These are phyloP conservation scores for Globisporangium canariense DNA, from an alignment of 352 stramenopile species.

Conservation along the genomic window DNA sequence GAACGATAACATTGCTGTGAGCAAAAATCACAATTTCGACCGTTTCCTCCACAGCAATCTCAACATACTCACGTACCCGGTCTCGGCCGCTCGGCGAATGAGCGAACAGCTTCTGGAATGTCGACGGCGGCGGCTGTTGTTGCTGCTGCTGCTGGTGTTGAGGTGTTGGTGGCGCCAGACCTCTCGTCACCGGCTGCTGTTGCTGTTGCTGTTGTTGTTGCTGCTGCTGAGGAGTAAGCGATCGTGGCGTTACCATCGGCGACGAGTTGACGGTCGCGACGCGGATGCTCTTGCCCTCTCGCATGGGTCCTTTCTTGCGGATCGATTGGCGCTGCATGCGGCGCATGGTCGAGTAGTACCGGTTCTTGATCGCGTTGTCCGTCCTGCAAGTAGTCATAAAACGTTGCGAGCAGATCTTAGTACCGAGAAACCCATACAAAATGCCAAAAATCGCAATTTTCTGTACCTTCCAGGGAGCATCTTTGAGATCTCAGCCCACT, in stretches of 20 bases:
- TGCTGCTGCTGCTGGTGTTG: conserved; percentile 30
- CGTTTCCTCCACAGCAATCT: not conserved
- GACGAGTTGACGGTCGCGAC: conserved; percentile 58
- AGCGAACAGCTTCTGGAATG: conserved; percentile 62
- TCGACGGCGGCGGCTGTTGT: conserved; percentile 23
- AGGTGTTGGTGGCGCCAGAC: conserved; percentile 20
- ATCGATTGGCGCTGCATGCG: conserved; percentile 86
- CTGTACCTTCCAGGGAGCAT: conserved; percentile 80
- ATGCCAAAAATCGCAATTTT: not conserved
- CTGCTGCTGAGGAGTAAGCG: conserved; percentile 4
- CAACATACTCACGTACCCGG: conserved; percentile 32
- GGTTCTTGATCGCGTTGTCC: conserved; percentile 91
- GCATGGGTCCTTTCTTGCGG: conserved; percentile 80
- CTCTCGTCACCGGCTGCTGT: not conserved
- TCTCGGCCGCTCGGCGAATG: conserved; percentile 26
- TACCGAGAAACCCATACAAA: not conserved
- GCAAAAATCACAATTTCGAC: not conserved
- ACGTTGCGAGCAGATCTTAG: not conserved
- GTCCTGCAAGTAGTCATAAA: conserved; percentile 31
- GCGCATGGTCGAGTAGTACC: conserved; percentile 91
- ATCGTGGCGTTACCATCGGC: conserved; percentile 25
- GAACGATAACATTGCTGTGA: conserved; percentile 4
- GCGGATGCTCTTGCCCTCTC: conserved; percentile 78
- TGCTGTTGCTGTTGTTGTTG: conserved; percentile 19
- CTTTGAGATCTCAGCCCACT: conserved; percentile 91